Conservation (phyloP, 345 rosid species). For the Rhodamnia argentea region DNA sequence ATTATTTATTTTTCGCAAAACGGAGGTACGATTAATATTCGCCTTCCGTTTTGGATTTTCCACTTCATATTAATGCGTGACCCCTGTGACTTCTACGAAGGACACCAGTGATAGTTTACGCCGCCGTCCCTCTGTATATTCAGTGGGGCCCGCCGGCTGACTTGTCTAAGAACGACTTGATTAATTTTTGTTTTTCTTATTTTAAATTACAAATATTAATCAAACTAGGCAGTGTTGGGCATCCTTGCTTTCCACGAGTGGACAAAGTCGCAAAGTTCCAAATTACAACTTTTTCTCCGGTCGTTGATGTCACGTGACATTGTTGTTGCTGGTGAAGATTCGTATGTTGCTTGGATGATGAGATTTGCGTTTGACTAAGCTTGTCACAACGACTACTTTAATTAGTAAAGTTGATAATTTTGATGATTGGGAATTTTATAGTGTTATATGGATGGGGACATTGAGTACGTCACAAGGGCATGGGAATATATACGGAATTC, state of each 20-base stretch:
- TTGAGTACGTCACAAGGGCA: background rate
- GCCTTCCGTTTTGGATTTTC: background rate
- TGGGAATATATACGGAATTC: background rate
- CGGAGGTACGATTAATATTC: too few species aligned
- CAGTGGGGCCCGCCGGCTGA: background rate
- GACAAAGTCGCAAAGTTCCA: background rate
- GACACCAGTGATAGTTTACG: too few species aligned
- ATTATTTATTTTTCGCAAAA: background rate
- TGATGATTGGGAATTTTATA: background rate
- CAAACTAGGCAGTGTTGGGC: background rate
- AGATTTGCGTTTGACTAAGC: background rate
- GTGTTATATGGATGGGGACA: background rate
- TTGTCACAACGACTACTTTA: background rate
- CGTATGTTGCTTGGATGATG: background rate
- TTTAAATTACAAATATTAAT: background rate
- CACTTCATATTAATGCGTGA: too few species aligned
- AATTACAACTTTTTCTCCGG: background rate
- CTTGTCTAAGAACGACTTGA: background rate
- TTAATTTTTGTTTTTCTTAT: background rate
- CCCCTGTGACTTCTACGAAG: too few species aligned
- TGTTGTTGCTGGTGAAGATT: background rate
- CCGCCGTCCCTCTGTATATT: too few species aligned
- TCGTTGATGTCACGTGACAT: background rate
- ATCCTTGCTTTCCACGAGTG: background rate
- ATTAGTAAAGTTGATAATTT: too few species aligned